Conservation (phyloP, 1,139 yeast genomes). For the Zygotorulaspora mrakii region DNA sequence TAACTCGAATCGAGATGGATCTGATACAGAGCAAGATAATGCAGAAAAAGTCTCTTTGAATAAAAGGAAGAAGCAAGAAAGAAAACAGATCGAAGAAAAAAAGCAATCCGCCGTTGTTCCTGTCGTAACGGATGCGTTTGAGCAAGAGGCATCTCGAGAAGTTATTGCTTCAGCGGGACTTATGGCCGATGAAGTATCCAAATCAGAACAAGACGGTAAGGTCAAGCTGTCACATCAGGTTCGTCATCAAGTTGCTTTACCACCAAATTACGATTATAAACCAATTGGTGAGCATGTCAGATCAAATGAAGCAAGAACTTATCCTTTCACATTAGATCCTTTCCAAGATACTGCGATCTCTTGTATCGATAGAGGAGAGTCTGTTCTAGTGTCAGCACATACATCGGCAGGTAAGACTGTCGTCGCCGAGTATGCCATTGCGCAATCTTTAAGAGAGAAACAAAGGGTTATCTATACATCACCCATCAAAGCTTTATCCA, state of each 20-base stretch:
- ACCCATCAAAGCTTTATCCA: slow-evolving; percentile 94
- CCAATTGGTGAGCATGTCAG: slow-evolving; percentile 88
- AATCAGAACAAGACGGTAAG: slow-evolving; percentile 45
- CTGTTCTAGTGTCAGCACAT: slow-evolving; percentile 97
- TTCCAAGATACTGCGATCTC: slow-evolving; percentile 95
- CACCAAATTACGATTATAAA: slow-evolving; percentile 80
- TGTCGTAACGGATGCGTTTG: slow-evolving; percentile 83
- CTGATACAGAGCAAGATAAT: slow-evolving; percentile 14
- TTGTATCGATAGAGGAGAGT: slow-evolving; percentile 88
- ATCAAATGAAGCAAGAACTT: slow-evolving; percentile 69
- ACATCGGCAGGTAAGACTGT: slow-evolving; percentile 99
- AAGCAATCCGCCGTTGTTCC: slow-evolving; percentile 46
- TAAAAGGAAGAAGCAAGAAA: slow-evolving; percentile 27
- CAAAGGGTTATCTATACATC: slow-evolving; percentile 96
- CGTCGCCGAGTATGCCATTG: slow-evolving; percentile 98
- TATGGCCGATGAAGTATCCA: slow-evolving; percentile 37
- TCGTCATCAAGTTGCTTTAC: slow-evolving; percentile 95
- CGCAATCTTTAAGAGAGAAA: slow-evolving; percentile 83
- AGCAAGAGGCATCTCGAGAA: slow-evolving; percentile 86
- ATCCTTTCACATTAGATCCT: slow-evolving; percentile 91
- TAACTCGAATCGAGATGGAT: slow-evolving; percentile 19
- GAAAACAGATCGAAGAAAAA: slow-evolving; percentile 38
- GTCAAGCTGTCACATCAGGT: slow-evolving; percentile 86
- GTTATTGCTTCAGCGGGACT: slow-evolving; percentile 78
- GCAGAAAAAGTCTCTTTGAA: slow-evolving; percentile 13